phyloP scores from a whole-genome alignment of 208 protist species.

The Zelonia costaricensis region DNA sequence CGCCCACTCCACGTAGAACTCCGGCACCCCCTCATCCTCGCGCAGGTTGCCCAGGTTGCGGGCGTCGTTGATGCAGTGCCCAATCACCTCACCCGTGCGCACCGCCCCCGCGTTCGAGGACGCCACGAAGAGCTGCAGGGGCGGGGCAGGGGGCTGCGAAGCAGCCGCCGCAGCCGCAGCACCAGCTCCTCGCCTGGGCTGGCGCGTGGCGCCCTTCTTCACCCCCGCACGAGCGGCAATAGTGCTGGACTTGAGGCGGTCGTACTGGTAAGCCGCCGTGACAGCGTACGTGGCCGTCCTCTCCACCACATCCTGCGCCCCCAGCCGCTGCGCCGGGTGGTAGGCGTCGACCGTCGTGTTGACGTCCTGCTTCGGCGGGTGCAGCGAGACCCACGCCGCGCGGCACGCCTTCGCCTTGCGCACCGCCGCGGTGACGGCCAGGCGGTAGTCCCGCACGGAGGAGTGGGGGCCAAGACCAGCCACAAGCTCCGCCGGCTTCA shows the following conservation, averaged over 20 bases:
- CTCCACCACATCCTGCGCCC: conserved; percentile 52
- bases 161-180: conserved; percentile 2
- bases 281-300: conserved; percentile 72
- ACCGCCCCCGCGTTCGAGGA: conserved; percentile 48
- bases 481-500: conserved; percentile 17
- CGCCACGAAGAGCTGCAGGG: conserved; percentile 47
- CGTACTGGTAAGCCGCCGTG: conserved; percentile 77
- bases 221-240: not conserved
- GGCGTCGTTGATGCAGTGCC: conserved; percentile 72
- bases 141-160: not conserved
- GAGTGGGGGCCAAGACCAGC: conserved; percentile 31
- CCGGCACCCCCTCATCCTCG: conserved; percentile 77
- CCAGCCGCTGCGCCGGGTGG: conserved; percentile 42
- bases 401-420: conserved; percentile 49
- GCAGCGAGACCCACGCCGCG: conserved; percentile 18
- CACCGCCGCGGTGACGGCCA: conserved; percentile 72
- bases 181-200: not conserved
- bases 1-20: conserved; percentile 80
- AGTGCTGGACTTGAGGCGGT: conserved; percentile 42
- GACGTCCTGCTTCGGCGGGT: conserved; percentile 32
- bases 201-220: not conserved
- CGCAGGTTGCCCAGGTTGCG: conserved; percentile 84
- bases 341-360: conserved; percentile 31
- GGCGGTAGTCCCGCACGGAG: conserved; percentile 63
- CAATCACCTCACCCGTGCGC: conserved; percentile 61